phyloP scores from a whole-genome alignment of 352 stramenopile genomes.

The Pythium chondricola region DNA sequence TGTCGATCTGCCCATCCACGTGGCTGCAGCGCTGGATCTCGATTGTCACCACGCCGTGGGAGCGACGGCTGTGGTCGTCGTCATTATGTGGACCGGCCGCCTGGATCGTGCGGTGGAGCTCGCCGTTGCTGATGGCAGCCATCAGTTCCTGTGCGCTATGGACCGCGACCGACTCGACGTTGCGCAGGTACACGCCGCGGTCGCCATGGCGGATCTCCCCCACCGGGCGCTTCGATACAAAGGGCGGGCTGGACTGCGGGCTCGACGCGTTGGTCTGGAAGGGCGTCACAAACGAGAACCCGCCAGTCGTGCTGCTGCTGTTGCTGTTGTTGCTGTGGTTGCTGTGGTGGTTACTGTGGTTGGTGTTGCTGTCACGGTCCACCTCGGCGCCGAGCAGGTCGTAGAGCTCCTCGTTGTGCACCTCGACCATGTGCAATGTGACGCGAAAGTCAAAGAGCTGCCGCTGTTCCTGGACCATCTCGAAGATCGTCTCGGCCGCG shows the following conservation, averaged over 20 bases:
- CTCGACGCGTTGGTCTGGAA: conserved; percentile 11
- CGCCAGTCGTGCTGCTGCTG: not conserved
- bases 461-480: conserved; percentile 27
- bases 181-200: conserved; percentile 61
- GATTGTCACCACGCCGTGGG: conserved; percentile 56
- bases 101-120: conserved; percentile 25
- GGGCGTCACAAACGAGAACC: conserved; percentile 9
- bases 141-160: conserved; percentile 30
- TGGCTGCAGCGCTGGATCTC: conserved; percentile 47
- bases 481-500: conserved; percentile 40
- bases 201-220: conserved; percentile 75
- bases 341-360: not conserved
- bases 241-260: conserved; percentile 10
- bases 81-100: conserved; percentile 5
- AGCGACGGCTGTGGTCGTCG: conserved; percentile 42
- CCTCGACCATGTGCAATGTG: conserved; percentile 64
- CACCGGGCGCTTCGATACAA: conserved; percentile 22
- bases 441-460: conserved; percentile 44
- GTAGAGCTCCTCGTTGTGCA: conserved; percentile 86
- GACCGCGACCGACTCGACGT: conserved; percentile 39
- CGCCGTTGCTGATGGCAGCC: conserved; percentile 30
- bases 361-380: not conserved
- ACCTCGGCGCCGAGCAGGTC: conserved; percentile 38
- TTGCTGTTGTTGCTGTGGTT: conserved; percentile 1
- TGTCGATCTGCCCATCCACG: conserved; percentile 28